Evolutionary conservation across 495 filamentous ascomycete species (phyloP).

Genomic region (Saxophila tyrrhenica): DNA sequence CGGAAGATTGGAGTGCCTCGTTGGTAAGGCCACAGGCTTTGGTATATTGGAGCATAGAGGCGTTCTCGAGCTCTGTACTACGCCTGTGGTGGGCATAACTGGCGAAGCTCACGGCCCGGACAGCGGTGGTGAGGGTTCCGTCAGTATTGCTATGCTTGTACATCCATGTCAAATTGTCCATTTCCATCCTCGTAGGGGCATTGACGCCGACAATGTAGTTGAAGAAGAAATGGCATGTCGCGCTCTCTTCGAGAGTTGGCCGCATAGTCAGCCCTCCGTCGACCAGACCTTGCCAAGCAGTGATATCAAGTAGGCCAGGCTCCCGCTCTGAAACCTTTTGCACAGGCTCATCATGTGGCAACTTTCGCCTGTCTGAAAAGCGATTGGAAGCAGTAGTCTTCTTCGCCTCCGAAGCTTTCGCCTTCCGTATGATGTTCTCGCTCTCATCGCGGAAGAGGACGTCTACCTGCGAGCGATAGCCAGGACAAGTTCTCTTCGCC

Average conservation of each 20-base stretch:
- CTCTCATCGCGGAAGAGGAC: conserved; percentile 19
- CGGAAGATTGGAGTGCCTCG: conserved; percentile 3
- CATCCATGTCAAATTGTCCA: conserved; percentile 9
- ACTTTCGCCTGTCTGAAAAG: no score
- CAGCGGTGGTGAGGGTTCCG: conserved; percentile 7
- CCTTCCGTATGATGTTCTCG: conserved; percentile 10
- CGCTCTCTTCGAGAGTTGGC: background rate
- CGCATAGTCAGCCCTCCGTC: background rate
- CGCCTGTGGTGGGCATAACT: background rate
- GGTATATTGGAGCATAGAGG: conserved; percentile 9
- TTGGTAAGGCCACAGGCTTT: conserved; percentile 10
- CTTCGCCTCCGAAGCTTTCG: background rate
- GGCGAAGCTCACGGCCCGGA: conserved; percentile 12
- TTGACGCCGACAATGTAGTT: conserved; percentile 6
- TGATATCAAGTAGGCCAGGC: no score
- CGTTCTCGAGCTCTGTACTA: conserved; percentile 1
- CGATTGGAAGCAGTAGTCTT: background rate
- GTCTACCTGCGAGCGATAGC: conserved; percentile 14
- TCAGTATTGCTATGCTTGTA: background rate
- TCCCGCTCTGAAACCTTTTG: no score
- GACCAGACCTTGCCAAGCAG: background rate
- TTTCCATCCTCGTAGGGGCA: conserved; percentile 1
- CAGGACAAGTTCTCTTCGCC: conserved; percentile 10
- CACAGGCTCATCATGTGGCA: no score
- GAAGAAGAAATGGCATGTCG: conserved; percentile 6